These are phyloP conservation scores for Blastosporella zonata DNA, from an alignment of 1,284 basidiomycete genomes.

Conservation along the genomic window DNA sequence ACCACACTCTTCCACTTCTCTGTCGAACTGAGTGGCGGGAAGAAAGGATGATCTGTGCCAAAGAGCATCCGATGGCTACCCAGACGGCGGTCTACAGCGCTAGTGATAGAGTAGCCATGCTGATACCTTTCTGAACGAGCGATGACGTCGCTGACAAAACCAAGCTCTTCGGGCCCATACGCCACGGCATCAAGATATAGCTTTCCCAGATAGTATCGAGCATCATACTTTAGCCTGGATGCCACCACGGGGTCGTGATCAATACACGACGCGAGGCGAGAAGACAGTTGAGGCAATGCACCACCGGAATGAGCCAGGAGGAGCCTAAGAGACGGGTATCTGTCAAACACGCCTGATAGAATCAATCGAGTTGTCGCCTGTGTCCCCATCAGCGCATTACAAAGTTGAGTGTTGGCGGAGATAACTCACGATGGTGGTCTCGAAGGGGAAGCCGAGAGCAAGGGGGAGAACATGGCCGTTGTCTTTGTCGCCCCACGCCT, in stretches of 20 bases:
- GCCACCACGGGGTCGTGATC: slow-evolving; percentile 79
- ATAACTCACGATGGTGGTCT: slow-evolving; percentile 74
- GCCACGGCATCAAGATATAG: slow-evolving; percentile 82
- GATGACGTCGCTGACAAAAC: slow-evolving; percentile 69
- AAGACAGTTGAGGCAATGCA: slow-evolving; percentile 76
- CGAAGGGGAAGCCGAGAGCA: slow-evolving; percentile 85
- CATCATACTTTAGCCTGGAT: slow-evolving; percentile 72
- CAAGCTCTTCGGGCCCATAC: slow-evolving; percentile 81
- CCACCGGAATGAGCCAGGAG: slow-evolving; percentile 86
- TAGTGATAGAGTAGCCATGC: slow-evolving; percentile 31
- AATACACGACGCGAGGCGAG: slow-evolving; percentile 79
- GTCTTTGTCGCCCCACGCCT: slow-evolving; percentile 67
- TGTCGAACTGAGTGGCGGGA: slow-evolving; percentile 68
- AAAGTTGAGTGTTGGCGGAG: not conserved
- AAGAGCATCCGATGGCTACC: slow-evolving; percentile 70
- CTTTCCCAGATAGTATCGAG: slow-evolving; percentile 78
- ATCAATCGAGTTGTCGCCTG: slow-evolving; percentile 80
- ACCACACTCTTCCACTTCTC: slow-evolving; percentile 82
- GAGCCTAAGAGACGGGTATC: slow-evolving; percentile 68
- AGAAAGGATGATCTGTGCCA: slow-evolving; percentile 89
- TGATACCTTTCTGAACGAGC: slow-evolving; percentile 57
- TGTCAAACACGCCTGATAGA: slow-evolving; percentile 76
- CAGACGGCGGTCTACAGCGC: slow-evolving; percentile 31
- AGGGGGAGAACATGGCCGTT: slow-evolving; percentile 86
- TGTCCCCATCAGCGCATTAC: slow-evolving; percentile 7